Percentiles rank a stretch among this genome's conserved stretches.
Conservation (phyloP, 345 rosid species). For the Chamaenerion angustifolium region DNA sequence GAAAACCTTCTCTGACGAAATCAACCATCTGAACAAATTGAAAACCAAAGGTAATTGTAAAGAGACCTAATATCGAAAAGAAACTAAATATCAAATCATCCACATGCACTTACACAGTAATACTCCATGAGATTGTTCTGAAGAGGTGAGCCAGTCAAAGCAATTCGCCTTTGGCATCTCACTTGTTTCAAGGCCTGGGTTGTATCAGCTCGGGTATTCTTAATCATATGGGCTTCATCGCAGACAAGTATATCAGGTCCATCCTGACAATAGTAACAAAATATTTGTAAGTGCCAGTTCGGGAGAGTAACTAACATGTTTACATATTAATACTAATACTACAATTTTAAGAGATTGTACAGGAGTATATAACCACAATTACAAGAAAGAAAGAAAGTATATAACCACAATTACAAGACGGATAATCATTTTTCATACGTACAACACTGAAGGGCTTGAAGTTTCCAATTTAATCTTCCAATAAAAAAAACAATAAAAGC, state of each 20-base stretch:
- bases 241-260: slow-evolving; percentile 99
- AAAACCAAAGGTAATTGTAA: neutral
- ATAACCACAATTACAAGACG: too few species aligned
- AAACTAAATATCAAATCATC: neutral
- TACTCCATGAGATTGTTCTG: slow-evolving; percentile 99
- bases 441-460: too few species aligned
- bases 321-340: too few species aligned
- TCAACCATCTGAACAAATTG: slow-evolving; percentile 76
- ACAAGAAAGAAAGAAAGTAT: too few species aligned
- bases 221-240: slow-evolving; percentile 96
- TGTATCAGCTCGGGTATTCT: slow-evolving; percentile 95
- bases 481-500: too few species aligned
- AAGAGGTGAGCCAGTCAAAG: slow-evolving; percentile 97
- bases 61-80: neutral
- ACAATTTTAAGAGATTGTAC: too few species aligned
- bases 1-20: slow-evolving; percentile 99
- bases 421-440: too few species aligned
- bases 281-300: neutral
- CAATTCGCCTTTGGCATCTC: slow-evolving; percentile 96
- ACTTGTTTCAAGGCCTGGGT: slow-evolving; percentile 94
- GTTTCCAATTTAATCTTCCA: too few species aligned
- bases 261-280: slow-evolving; percentile 34
- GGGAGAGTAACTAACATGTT: too few species aligned
- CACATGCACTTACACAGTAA: slow-evolving; percentile 63
- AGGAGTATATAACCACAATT: too few species aligned